Percentiles rank a stretch among this genome's conserved stretches.
These are phyloP conservation scores for Cryptococcus depauperatus DNA, from an alignment of 1,284 basidiomycete genomes.

Conservation along the genomic window DNA sequence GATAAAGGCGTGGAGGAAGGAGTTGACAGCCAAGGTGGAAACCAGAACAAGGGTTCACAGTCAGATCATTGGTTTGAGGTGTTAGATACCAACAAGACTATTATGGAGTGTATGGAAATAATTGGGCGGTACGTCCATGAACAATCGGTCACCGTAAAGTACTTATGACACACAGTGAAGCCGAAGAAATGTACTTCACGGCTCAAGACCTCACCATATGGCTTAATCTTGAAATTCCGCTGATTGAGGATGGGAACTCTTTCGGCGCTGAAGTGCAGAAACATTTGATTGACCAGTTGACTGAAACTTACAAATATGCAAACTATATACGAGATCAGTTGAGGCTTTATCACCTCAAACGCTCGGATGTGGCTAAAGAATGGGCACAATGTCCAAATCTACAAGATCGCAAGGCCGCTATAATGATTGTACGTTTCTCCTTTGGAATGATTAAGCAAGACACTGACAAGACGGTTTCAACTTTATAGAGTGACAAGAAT, in stretches of 20 bases:
- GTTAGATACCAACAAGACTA: slow-evolving; percentile 18
- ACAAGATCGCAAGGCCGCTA: slow-evolving; percentile 14
- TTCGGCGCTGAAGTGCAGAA: slow-evolving; percentile 33
- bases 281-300: slow-evolving; percentile 18
- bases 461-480: background rate
- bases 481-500: slow-evolving; percentile 20
- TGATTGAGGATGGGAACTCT: slow-evolving; percentile 34
- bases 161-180: slow-evolving; percentile 17
- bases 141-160: background rate
- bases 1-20: background rate
- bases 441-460: background rate
- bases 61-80: slow-evolving; percentile 36
- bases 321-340: slow-evolving; percentile 19
- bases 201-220: slow-evolving; percentile 24
- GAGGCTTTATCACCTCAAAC: slow-evolving; percentile 20
- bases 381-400: slow-evolving; percentile 31
- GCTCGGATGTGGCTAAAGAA: slow-evolving; percentile 20
- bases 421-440: slow-evolving; percentile 13
- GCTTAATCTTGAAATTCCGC: slow-evolving; percentile 31
- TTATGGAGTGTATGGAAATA: slow-evolving; percentile 12
- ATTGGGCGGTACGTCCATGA: too few relatives aligned
- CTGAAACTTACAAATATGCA: slow-evolving; percentile 13
- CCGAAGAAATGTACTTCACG: slow-evolving; percentile 20
- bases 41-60: slow-evolving; percentile 11
- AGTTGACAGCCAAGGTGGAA: slow-evolving; percentile 1